Evolutionary conservation across 176 grass and related monocot genomes (phyloP).

Genomic region (Alopecurus myosuroides): DNA sequence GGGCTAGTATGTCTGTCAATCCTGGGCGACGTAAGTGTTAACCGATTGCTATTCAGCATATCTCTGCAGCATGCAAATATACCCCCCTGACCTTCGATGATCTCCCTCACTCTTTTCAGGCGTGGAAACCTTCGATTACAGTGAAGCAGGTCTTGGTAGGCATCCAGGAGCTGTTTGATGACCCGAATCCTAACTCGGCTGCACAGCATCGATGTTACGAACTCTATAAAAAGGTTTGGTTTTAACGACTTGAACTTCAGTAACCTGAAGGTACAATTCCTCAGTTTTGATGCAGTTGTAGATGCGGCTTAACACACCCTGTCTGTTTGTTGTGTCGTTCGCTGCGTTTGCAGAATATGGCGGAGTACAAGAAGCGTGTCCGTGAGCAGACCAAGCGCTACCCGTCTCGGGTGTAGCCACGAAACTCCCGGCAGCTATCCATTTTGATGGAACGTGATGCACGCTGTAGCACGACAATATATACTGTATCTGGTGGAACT

Average conservation of each 20-base stretch:
- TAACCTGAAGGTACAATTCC: background rate
- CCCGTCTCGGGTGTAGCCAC: slow-evolving; percentile 41
- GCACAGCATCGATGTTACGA: slow-evolving; percentile 56
- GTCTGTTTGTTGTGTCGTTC: slow-evolving; percentile 1
- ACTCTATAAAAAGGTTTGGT: slow-evolving; percentile 55
- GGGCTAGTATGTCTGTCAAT: slow-evolving; percentile 82
- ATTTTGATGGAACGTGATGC: background rate
- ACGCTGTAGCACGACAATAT: background rate
- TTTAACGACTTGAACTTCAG: background rate
- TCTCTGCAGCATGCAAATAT: background rate
- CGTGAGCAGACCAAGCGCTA: slow-evolving; percentile 64
- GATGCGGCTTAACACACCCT: background rate
- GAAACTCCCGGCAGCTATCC: background rate
- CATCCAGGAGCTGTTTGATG: slow-evolving; percentile 80
- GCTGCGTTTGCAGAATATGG: slow-evolving; percentile 42
- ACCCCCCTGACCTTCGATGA: background rate
- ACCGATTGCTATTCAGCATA: background rate
- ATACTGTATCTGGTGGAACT: background rate
- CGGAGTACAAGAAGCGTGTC: slow-evolving; percentile 50
- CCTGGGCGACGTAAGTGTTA: slow-evolving; percentile 44
- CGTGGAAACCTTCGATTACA: slow-evolving; percentile 79
- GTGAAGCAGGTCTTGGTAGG: slow-evolving; percentile 83
- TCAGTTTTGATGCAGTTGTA: background rate
- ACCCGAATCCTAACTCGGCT: slow-evolving; percentile 58
- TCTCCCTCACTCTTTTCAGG: slow-evolving; percentile 27